Base-by-base conservation (phyloP, 768 basidiomycete species). In the Tylopilus sp. region DNA sequence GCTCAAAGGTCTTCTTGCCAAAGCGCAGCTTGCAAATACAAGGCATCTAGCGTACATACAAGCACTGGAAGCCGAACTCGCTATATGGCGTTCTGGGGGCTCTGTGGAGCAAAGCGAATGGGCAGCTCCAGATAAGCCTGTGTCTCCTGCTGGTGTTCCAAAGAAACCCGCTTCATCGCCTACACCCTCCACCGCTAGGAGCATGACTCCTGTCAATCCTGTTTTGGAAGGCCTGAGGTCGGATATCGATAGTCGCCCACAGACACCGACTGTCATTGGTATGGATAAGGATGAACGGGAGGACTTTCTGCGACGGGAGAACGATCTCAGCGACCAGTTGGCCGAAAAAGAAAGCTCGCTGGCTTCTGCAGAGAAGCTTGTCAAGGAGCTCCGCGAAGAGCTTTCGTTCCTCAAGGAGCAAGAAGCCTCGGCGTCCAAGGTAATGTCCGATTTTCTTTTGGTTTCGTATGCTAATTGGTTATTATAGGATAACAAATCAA, bases 201-300 rank as follows among this genome's bases (percentile, higher is more conserved):
- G 86, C 36, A 79, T 81, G 55, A 94, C 91, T 1, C 83, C 93
- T 31, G 76, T 87, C 40, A 85, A 86, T 66, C 86, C 88, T 50
- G 72, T 75, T 43, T 71, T 91, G 30, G 85, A 93, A 62, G 79
- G 86, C 40, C 71, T 93, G 47, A 76, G 85, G 45, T 73, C 76
- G 2, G 91, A 90, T 35, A 64, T 88, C 35, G 86, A 88, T 51
- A 91, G 88, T 64, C 75, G 97, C 50, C 94, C 95, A 22, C 88
- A 91, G 66, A 98, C 97, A 15, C 97, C 95, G 13, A 91, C 90
- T 7, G 88, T 88, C 38, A 78, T 88, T 48, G 85, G 86, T 20
- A 68, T 98, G 58, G 95, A 97, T 57, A 93, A 94, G 75, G 97
- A 98, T 62, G 97, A 99, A 72, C 76, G 95, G 52, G 97, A 99